phyloP scores from a whole-genome alignment of 73 alveolate species.

The Durusdinium trenchii region DNA sequence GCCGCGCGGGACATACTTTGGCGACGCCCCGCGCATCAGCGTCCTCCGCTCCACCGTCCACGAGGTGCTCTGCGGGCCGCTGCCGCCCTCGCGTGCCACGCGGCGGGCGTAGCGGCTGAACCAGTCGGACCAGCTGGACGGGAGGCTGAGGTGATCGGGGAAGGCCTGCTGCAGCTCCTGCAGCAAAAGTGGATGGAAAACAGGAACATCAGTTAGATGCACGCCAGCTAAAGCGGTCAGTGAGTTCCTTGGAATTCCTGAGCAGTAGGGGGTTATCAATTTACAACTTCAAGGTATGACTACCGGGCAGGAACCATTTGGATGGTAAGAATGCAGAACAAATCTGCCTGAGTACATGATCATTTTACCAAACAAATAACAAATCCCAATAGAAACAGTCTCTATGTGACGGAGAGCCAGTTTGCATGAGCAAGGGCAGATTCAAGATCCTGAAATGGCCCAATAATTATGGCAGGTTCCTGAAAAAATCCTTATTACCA shows the following conservation, averaged over 20 bases:
- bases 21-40: constrained; percentile 71
- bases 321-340: no score
- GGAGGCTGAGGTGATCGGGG: constrained; percentile 7
- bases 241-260: no score
- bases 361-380: no score
- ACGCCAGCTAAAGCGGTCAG: neutral
- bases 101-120: neutral
- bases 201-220: neutral
- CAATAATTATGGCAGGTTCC: neutral
- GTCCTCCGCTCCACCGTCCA: constrained; percentile 13
- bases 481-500: neutral
- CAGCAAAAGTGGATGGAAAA: neutral
- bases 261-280: no score
- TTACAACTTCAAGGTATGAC: no score
- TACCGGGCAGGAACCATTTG: no score
- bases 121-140: neutral
- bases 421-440: neutral
- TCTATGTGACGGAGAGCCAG: no score
- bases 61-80: no score
- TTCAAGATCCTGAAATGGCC: neutral
- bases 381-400: no score
- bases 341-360: no score
- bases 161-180: neutral
- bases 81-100: neutral
- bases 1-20: constrained; percentile 66